These are phyloP conservation scores for Scutellaria baicalensis DNA, from an alignment of 257 asterid species.

Conservation along the genomic window DNA sequence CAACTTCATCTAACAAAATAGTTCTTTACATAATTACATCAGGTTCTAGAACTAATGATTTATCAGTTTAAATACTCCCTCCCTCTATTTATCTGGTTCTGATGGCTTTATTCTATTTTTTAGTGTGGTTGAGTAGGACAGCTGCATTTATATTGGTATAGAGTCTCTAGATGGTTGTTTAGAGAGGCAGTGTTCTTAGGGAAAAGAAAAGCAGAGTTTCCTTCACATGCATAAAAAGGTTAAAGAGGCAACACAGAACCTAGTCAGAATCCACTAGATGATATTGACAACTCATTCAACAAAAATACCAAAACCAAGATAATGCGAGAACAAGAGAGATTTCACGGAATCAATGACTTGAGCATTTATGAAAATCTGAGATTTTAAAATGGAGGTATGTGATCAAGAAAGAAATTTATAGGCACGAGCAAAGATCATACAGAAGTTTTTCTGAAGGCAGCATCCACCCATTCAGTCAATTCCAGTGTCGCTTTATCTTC, in stretches of 20 bases:
- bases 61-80: neutral
- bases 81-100: neutral
- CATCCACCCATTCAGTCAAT: conserved; percentile 92
- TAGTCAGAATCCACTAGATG: neutral
- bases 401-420: conserved; percentile 7
- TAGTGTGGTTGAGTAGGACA: neutral
- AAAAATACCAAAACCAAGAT: neutral
- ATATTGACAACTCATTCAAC: conserved; percentile 4
- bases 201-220: conserved; percentile 14
- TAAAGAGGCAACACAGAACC: neutral
- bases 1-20: neutral
- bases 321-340: neutral
- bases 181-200: neutral
- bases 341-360: conserved; percentile 3
- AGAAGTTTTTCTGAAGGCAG: conserved; percentile 76
- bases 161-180: neutral
- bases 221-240: neutral
- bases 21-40: neutral
- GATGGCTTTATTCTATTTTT: neutral
- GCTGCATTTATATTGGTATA: neutral
- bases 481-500: conserved; percentile 95
- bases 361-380: neutral
- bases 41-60: conserved; percentile 2
- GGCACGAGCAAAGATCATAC: conserved; percentile 49
- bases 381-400: neutral